phyloP scores from a whole-genome alignment of 164 flowering plant genomes.

The Liriodendron chinense region DNA sequence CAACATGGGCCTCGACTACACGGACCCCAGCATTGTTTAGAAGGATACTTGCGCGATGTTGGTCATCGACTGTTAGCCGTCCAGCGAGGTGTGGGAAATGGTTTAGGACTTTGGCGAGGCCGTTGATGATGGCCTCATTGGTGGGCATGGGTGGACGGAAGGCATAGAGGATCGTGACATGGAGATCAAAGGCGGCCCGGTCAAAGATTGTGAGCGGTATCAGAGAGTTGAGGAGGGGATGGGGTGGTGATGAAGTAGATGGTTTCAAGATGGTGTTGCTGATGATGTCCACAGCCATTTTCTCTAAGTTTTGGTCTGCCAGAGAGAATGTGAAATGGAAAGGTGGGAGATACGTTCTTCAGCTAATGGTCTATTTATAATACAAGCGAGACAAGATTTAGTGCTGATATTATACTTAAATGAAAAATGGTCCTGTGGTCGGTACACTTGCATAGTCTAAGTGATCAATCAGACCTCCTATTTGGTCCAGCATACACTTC shows the following conservation, averaged over 20 bases:
- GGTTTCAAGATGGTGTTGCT: conserved; percentile 10
- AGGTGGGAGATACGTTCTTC: too few species aligned
- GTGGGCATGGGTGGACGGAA: conserved; percentile 11
- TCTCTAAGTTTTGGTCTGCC: conserved; percentile 11
- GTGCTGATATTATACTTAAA: too few species aligned
- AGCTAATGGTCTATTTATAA: too few species aligned
- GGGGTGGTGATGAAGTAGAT: conserved; percentile 1
- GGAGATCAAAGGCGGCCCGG: conserved; percentile 12
- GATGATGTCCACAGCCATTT: conserved; percentile 9
- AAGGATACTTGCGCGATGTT: conserved; percentile 1
- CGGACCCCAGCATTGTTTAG: conserved; percentile 17
- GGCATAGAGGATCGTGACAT: conserved; percentile 5
- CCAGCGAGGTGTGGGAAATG: conserved; percentile 16
- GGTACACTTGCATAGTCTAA: too few species aligned
- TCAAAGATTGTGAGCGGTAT: conserved; percentile 17
- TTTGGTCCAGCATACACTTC: too few species aligned
- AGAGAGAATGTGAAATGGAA: not conserved
- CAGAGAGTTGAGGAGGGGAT: not conserved
- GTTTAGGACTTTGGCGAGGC: conserved; percentile 11
- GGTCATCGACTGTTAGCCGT: conserved; percentile 3
- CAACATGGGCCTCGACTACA: conserved; percentile 10
- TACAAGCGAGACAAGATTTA: too few species aligned
- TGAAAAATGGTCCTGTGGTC: too few species aligned
- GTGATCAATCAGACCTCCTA: too few species aligned
- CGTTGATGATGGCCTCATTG: conserved; percentile 5